These are phyloP conservation scores for Phoenix dactylifera DNA, from an alignment of 176 grass and related monocot genomes.

Conservation along the genomic window DNA sequence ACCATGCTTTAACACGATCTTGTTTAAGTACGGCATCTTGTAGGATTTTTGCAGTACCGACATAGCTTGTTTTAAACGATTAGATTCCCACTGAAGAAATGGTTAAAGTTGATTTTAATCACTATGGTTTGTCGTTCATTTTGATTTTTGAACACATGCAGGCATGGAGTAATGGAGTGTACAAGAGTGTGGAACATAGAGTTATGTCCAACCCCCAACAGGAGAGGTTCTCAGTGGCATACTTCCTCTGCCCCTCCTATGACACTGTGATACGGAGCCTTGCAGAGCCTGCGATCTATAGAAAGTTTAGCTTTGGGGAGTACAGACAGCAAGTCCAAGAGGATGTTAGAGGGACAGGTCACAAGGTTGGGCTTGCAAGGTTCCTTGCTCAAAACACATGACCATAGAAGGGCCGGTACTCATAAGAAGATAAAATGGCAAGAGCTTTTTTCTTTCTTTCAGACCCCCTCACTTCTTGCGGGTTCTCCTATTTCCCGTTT, in stretches of 20 bases:
- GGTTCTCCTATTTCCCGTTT: no score
- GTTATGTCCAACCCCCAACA: slow-evolving; percentile 31
- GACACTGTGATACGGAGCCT: slow-evolving; percentile 36
- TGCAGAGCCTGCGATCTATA: slow-evolving; percentile 16
- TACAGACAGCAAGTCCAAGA: slow-evolving; percentile 48
- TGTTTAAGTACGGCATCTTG: neutral
- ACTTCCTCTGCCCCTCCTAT: slow-evolving; percentile 55
- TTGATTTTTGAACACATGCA: slow-evolving; percentile 6
- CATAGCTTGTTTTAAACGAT: no score
- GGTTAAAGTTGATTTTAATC: no score
- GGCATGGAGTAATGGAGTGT: slow-evolving; percentile 57
- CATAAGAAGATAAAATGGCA: no score
- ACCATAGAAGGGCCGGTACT: no score
- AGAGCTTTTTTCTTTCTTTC: no score
- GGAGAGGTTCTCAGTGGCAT: slow-evolving; percentile 67
- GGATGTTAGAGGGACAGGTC: slow-evolving; percentile 44
- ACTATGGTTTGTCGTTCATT: neutral
- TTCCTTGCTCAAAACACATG: slow-evolving; percentile 26
- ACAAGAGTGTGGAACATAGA: slow-evolving; percentile 63
- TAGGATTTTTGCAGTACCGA: neutral
- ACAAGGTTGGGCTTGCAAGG: slow-evolving; percentile 53
- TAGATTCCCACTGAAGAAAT: no score
- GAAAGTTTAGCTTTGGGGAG: slow-evolving; percentile 68
- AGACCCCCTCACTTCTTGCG: no score
- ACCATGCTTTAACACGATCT: no score